Evolutionary conservation across 371 early-diverging fungal species (phyloP).

Genomic region (Zychaea mexicana): DNA sequence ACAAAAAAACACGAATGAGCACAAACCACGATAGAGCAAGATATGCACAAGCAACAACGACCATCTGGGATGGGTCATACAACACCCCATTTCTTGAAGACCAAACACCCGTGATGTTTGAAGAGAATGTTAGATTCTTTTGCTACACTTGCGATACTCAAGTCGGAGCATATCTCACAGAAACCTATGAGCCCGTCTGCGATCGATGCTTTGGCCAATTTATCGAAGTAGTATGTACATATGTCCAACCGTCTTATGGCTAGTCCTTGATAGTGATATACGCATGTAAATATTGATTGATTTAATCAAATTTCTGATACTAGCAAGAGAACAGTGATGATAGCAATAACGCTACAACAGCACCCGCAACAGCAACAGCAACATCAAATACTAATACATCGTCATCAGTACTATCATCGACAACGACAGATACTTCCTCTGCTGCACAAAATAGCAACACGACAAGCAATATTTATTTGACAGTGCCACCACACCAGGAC

Average conservation of each 20-base stretch:
- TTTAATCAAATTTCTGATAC: neutral
- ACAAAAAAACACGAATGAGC: too few species aligned
- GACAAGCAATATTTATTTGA: neutral
- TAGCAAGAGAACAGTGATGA: too few species aligned
- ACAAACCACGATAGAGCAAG: too few species aligned
- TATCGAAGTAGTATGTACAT: neutral
- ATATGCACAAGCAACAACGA: too few species aligned
- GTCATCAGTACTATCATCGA: neutral
- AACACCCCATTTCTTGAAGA: neutral
- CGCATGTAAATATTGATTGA: neutral
- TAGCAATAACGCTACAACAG: neutral
- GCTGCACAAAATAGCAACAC: neutral
- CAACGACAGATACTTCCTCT: too few species aligned
- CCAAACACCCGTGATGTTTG: neutral
- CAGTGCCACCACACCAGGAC: neutral
- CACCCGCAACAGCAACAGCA: neutral
- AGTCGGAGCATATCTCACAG: neutral
- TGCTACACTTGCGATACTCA: neutral
- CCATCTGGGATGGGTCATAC: too few species aligned
- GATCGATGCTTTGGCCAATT: neutral
- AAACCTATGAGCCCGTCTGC: neutral
- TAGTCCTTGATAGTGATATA: too few species aligned
- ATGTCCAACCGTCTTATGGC: too few species aligned
- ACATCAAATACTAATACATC: neutral
- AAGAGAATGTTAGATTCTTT: neutral